Evolutionary conservation across 106 monocot genomes (phyloP), one percentile per base, ranked within the genome.

Genomic region (Dendrobium catenatum): DNA sequence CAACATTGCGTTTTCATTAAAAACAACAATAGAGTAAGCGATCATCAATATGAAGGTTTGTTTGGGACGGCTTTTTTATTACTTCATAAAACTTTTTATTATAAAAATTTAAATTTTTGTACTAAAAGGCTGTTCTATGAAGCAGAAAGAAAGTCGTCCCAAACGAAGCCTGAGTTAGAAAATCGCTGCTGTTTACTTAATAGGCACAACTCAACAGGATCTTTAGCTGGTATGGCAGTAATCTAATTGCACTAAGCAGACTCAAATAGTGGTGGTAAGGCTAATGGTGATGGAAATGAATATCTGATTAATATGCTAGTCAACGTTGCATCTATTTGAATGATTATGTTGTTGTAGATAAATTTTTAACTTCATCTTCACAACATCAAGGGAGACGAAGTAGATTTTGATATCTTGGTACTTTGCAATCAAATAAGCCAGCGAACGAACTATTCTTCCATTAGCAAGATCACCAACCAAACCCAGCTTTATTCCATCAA

Each of bases 401-500:
- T 99, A 99, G 54, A 99, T 88, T 81, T 95, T 93, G 27, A 95
- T 81, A 37, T 89, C 87, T n/a, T 80, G 46, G 80, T 99, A 95
- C 81, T 89, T 95, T 6, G 95, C 88, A 55, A 99, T 91, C 44
- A 99, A 86, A 81, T 99, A 91, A 72, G 99, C 99, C 26, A 99
- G 51, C 4, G 99, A 99, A 66, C 99, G 81, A 74, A 99, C 99
- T 19, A 95, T 99, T 82, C 99, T 88, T 72, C 99, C 99, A 85
- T 99, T 93, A 29, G 95, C 95, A 85, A 99, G 95, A 87, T 99
- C 99, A 46, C 99, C 99, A 51, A 99, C 99, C 78, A 99, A 77
- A 10, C 85, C 99, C 51, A 99, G 81, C 73, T 59, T 93, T 61
- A 95, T 95, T 79, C 99, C 99, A 81, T 99, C 95, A 75, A 99